Evolutionary conservation across 768 basidiomycete species (phyloP).

Genomic region (Hygrophorus russula): DNA sequence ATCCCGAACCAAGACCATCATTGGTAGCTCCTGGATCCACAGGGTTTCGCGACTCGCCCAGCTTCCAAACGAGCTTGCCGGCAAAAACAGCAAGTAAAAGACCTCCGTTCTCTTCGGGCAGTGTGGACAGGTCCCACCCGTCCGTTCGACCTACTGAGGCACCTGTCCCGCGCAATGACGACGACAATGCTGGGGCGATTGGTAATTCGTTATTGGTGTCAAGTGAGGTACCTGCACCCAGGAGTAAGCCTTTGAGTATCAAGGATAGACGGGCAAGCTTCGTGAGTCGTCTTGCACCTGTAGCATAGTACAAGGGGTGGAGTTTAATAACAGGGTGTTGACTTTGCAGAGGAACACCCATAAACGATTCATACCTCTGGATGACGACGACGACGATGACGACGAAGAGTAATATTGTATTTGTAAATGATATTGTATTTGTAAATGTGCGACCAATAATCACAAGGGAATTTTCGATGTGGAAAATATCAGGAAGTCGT

Average conservation of each 20-base stretch:
- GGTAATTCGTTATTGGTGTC: not conserved
- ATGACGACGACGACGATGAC: constrained; percentile 4
- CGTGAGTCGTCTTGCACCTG: not conserved
- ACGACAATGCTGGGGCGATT: not conserved
- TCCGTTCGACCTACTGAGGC: not conserved
- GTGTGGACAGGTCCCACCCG: too few relatives aligned
- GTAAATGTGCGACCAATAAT: not conserved
- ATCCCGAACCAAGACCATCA: too few relatives aligned
- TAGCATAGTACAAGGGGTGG: too few relatives aligned
- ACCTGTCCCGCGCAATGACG: not conserved
- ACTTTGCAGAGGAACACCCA: not conserved
- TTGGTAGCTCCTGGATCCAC: too few relatives aligned
- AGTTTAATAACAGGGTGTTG: not conserved
- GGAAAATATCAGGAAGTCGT: too few relatives aligned
- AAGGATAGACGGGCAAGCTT: not conserved
- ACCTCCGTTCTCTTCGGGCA: too few relatives aligned
- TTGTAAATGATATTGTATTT: not conserved
- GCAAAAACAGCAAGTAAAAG: too few relatives aligned
- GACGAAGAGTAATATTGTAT: not conserved
- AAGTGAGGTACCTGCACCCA: not conserved
- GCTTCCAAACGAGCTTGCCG: too few relatives aligned
- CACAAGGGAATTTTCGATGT: too few relatives aligned
- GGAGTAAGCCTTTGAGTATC: constrained; percentile 4
- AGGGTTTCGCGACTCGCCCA: too few relatives aligned
- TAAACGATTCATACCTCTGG: constrained; percentile 5